Evolutionary conservation across 495 filamentous ascomycete species (phyloP), one percentile per base, ranked within the genome.

Genomic region (Penicillium chermesinum): DNA sequence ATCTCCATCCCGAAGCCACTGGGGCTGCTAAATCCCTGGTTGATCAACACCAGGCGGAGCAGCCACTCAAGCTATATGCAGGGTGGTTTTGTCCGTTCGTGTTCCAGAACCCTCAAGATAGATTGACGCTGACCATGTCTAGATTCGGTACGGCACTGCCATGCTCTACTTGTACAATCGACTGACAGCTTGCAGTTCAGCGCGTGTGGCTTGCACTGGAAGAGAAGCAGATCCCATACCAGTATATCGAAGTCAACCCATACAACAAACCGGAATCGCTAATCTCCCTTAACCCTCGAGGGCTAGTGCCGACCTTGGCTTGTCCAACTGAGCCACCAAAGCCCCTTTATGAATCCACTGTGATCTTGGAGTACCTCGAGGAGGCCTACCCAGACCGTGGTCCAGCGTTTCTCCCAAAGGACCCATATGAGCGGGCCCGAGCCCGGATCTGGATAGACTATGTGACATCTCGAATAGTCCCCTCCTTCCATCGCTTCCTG

Each of bases 201-300:
- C 75, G 83, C 10, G 72, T 76, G 16, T 88, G 82, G 80, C 76
- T 83, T 47, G 77, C 80, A 10, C 70, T 88, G 30, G 78, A 77
- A 55, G 84, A 88, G 64, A 87, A 88, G 56, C 47, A 70, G n/a
- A 82, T 86, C 42, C 79, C 81, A 34, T 81, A 88, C 59, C 76
- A 87, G 57, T 88, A 86, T 62, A 74, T 87, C 54, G 83, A 90
- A 60, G 69, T 83, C 54, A 85, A 86, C 59, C 85, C 85, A 4
- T 87, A 87, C 75, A 64, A 79, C 59, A 88, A 88, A 55, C 76
- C 75, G 0, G 62, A 74, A 22, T 76, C 74, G 7, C 81, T 87
- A 13, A 75, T 87, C 13, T 65, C 69, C 5, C 74, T 88, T 34
- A 88, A 88, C 52, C 85, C 83, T 1, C 77, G 82, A 10, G 82